Conservation (phyloP, 257 asterid species). For the Perilla frutescens region DNA sequence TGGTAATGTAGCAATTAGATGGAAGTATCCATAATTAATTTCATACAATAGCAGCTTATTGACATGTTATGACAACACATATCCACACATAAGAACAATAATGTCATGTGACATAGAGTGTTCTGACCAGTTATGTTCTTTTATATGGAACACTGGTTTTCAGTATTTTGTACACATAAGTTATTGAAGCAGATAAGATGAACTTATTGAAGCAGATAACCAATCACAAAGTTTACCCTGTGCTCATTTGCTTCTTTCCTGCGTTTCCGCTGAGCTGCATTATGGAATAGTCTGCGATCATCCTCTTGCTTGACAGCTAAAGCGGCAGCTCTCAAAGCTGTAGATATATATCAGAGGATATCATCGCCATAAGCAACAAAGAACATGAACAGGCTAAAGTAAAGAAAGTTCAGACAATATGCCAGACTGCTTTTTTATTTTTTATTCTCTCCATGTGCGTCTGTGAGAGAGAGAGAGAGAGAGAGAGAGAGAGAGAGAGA, state of each 20-base stretch:
- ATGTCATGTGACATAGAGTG: background rate
- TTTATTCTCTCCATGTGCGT: background rate
- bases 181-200: no score
- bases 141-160: no score
- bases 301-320: conserved; percentile 93
- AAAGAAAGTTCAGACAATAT: conserved; percentile 23
- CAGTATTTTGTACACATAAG: no score
- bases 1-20: background rate
- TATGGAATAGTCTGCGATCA: conserved; percentile 90
- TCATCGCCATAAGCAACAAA: conserved; percentile 30
- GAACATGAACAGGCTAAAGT: background rate
- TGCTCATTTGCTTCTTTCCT: conserved; percentile 86
- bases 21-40: background rate
- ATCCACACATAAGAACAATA: no score
- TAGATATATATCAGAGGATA: conserved; percentile 34
- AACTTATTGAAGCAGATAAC: no score
- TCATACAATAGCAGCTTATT: background rate
- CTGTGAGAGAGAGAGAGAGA: conserved; percentile 12
- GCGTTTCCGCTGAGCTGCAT: conserved; percentile 86
- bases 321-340: conserved; percentile 97
- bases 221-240: conserved; percentile 56
- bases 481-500: conserved; percentile 4
- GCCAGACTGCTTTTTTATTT: background rate
- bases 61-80: background rate
- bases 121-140: background rate